Percentiles rank a stretch among this genome's conserved stretches.
Conservation (phyloP, 148 eudicot genomes). For the Spergularia marina region DNA sequence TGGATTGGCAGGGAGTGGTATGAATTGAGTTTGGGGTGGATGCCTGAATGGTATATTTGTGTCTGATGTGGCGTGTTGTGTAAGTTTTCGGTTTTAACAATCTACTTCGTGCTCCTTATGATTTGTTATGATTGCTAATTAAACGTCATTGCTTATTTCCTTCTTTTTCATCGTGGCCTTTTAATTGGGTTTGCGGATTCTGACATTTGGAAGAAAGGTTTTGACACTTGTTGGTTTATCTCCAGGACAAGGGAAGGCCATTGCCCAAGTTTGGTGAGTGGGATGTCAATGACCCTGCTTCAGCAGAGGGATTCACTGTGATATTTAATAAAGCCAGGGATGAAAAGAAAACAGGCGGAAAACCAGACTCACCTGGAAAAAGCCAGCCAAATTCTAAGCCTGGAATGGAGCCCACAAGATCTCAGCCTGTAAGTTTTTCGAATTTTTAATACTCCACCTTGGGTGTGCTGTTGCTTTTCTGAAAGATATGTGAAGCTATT, state of each 20-base stretch:
- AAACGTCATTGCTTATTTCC: not conserved
- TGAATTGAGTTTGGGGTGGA: not conserved
- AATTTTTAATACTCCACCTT: not conserved
- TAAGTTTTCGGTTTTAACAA: not conserved
- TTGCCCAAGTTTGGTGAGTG: conserved; percentile 89
- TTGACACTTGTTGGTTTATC: conserved; percentile 13
- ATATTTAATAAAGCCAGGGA: conserved; percentile 84
- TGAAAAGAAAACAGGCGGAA: conserved; percentile 86
- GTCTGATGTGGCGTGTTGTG: not conserved
- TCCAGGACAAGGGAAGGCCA: conserved; percentile 78
- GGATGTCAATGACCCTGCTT: conserved; percentile 89
- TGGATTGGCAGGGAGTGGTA: not conserved
- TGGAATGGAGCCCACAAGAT: conserved; percentile 48
- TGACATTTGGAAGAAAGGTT: not conserved
- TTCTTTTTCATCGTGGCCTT: not conserved
- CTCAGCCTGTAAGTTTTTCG: conserved; percentile 58
- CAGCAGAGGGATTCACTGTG: conserved; percentile 89
- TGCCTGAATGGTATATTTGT: not conserved
- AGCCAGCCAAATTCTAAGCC: conserved; percentile 39
- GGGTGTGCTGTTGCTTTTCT: not conserved
- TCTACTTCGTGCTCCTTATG: not conserved
- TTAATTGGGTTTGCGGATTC: not conserved
- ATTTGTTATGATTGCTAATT: not conserved
- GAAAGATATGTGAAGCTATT: not conserved
- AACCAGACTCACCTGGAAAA: conserved; percentile 63